phyloP scores from a whole-genome alignment of 345 rosid species.

The Boechera stricta region DNA sequence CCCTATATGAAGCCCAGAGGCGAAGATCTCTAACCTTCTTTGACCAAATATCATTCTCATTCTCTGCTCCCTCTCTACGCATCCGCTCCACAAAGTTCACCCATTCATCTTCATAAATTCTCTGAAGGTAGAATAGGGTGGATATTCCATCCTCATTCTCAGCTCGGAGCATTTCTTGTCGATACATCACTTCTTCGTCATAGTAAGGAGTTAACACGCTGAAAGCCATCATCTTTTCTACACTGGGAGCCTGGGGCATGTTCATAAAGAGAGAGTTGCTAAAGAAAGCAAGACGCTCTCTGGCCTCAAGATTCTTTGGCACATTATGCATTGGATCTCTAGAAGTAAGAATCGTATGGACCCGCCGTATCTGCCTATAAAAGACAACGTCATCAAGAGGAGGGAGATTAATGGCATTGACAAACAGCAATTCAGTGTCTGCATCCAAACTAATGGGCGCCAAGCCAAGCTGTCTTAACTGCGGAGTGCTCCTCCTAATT shows the following conservation, averaged over 20 bases:
- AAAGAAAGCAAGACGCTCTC: conserved; percentile 88
- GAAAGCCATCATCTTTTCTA: conserved; percentile 96
- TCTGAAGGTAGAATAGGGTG: conserved; percentile 81
- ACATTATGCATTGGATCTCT: conserved; percentile 85
- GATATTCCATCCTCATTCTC: conserved; percentile 95
- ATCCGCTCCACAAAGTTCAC: conserved; percentile 81
- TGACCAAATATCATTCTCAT: conserved; percentile 76
- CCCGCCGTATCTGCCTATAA: conserved; percentile 71
- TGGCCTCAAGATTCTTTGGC: conserved; percentile 81
- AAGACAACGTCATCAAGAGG: conserved; percentile 62
- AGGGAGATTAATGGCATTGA: conserved; percentile 70
- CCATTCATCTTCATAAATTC: conserved; percentile 91
- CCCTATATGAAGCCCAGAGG: conserved; percentile 93
- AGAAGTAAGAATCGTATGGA: conserved; percentile 76
- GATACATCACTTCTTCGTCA: conserved; percentile 80
- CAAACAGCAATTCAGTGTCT: conserved; percentile 73
- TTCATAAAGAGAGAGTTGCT: conserved; percentile 94
- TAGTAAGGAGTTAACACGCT: conserved; percentile 92
- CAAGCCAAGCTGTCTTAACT: conserved; percentile 66
- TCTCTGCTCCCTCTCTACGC: conserved; percentile 77
- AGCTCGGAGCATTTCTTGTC: conserved; percentile 65
- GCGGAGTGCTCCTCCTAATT: conserved; percentile 38
- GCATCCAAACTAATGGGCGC: conserved; percentile 54
- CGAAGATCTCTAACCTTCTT: conserved; percentile 74
- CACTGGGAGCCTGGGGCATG: conserved; percentile 86